Percentiles rank a stretch among this genome's conserved stretches.
phyloP scores from a whole-genome alignment of 2,329 filamentous ascomycete genomes.

The Lasiodiplodia sp. region DNA sequence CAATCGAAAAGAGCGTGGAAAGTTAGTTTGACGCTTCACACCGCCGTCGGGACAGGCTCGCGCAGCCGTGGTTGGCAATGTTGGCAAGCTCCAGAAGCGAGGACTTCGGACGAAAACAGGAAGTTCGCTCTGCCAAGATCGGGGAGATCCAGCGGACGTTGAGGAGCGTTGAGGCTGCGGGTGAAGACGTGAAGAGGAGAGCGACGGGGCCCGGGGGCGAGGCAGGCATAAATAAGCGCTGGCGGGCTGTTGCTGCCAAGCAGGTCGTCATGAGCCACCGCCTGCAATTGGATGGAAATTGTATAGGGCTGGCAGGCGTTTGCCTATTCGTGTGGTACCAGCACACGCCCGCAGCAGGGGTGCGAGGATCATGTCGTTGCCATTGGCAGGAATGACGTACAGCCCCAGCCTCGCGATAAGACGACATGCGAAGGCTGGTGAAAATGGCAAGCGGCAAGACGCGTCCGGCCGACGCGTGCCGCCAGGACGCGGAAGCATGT shows the following conservation, averaged over 20 bases:
- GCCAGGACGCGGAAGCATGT: conserved; percentile 5
- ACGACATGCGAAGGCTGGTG: neutral
- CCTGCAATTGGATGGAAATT: neutral
- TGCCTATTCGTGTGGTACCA: conserved; percentile 25
- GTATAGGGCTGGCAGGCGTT: conserved; percentile 17
- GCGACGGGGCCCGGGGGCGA: neutral
- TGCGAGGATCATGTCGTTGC: neutral
- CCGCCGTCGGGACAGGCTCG: conserved; percentile 16
- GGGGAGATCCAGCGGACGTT: conserved; percentile 22
- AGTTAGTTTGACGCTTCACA: conserved; percentile 29
- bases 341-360: conserved; percentile 21
- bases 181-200: conserved; percentile 11
- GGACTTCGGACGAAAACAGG: conserved; percentile 3
- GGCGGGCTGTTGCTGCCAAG: conserved; percentile 17
- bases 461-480: neutral
- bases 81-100: conserved; percentile 24
- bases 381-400: conserved; percentile 24
- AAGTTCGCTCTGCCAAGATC: conserved; percentile 22
- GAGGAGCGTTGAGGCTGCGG: conserved; percentile 12
- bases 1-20: conserved; percentile 28
- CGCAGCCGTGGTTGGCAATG: conserved; percentile 19
- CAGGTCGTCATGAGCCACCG: neutral
- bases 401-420: conserved; percentile 25
- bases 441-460: conserved; percentile 9
- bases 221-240: conserved; percentile 10